Percentiles rank a stretch among this genome's conserved stretches.
Evolutionary conservation across 2,329 filamentous ascomycete species (phyloP).

Genomic region (Coniochaeta ligniaria): DNA sequence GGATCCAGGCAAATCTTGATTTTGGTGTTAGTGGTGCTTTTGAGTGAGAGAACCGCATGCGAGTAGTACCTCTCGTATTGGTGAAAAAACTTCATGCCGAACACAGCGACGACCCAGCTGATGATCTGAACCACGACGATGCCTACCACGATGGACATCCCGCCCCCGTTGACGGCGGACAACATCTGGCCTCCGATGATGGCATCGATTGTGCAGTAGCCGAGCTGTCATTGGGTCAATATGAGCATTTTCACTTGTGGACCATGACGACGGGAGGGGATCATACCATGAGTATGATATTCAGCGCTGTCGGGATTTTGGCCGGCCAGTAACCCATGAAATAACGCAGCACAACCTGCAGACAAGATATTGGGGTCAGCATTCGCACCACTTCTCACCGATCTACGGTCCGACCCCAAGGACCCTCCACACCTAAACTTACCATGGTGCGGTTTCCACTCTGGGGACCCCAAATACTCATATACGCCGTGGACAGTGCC

Average conservation of each 20-base stretch:
- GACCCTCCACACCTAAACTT: neutral
- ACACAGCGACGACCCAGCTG: constrained; percentile 56
- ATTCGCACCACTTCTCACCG: neutral
- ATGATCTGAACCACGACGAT: constrained; percentile 59
- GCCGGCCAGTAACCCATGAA: constrained; percentile 25
- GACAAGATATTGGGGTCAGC: constrained; percentile 4
- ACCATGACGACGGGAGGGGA: neutral
- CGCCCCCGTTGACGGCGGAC: constrained; percentile 52
- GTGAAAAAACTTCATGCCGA: constrained; percentile 62
- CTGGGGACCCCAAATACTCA: constrained; percentile 18
- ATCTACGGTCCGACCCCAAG: neutral
- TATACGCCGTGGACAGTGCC: constrained; percentile 16
- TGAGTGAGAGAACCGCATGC: neutral
- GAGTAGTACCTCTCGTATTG: constrained; percentile 51
- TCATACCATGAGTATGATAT: constrained; percentile 1
- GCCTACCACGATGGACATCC: constrained; percentile 56
- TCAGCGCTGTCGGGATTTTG: constrained; percentile 13
- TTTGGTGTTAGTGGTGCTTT: neutral
- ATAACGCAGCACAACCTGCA: constrained; percentile 17
- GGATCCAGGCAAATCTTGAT: constrained; percentile 53
- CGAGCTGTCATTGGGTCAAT: constrained; percentile 8
- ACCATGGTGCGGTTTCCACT: constrained; percentile 21
- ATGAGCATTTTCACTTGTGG: neutral
- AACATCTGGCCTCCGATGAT: constrained; percentile 63
- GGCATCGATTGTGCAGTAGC: constrained; percentile 46